Base-by-base conservation (phyloP, 83 land plant genomes). In the Diphasiastrum complanatum region DNA sequence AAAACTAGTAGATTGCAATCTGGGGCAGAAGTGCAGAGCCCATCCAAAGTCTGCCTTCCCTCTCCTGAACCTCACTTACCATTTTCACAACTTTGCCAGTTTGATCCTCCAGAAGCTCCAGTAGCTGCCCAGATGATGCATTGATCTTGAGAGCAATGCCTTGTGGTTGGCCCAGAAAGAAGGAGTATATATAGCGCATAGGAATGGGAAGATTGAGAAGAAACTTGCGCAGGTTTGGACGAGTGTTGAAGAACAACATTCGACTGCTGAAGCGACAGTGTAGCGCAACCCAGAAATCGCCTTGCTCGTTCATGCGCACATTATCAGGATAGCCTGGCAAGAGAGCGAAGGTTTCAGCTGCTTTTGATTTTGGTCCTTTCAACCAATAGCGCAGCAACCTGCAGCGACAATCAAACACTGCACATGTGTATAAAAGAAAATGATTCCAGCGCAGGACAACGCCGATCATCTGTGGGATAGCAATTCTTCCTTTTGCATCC, bases 261-360 rank as follows among this genome's bases (percentile, higher is more conserved):
- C 11, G 6, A 6, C 16, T 18, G 28, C 61, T 68, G 30, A 47
- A 45, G 16, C 16, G 0, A 28, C 33, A 19, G 36, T 60, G 66
- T 19, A 68, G 47, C 20, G 71, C 71, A 18, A 68, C 67, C 71
- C 71, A 68, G 23, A 68, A 68, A 6, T 61, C 71, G 25, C 68
- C 71, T 19, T 25, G 60, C n/a, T 46, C 45, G 22, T 8, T 68
- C 14, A 45, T 25, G 12, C 71, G 32, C 28, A 68, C 51, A 26
- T 68, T 68, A 27, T 68, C 71, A 3, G 71, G 67, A 33, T 61
- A 36, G 4, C 71, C 71, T 19, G 66, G 71, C n/a, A 68, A 26
- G 10, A 31, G 19, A 30, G 68, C 71, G 34, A 68, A 68, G 4
- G 46, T 30, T 30, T 68, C 71, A 23, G 41, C 27, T 10, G 0